Evolutionary conservation across 129 eudicot genomes (phyloP), one percentile per base, ranked within the genome.

Genomic region (Calendula officinalis): DNA sequence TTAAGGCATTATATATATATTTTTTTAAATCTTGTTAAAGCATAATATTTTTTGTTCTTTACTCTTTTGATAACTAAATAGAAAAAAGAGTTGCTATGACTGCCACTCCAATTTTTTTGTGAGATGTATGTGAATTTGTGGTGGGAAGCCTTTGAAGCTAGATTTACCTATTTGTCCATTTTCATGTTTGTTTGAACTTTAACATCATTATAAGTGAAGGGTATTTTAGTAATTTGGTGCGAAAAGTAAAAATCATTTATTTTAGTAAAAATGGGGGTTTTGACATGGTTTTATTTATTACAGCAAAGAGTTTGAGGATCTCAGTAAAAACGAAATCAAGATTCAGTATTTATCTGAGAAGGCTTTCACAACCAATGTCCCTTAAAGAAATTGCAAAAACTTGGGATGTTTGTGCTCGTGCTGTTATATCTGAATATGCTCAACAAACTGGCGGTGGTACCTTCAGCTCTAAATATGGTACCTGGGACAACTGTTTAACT

Each of bases 371-470:
- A 66, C 96, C 96, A 3, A 88, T 92, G 95, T 85, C 96, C 0
- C 83, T 92, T n/a, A 78, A 71, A 64, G 95, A 92, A 14, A 83
- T 88, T 52, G 99, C 96, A 15, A 83, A 70, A 68, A 92, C 87
- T n/a, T 92, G 99, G 99, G 99, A 92, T 71, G 71, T 70, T 53
- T 92, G 99, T 68, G 87, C 86, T 11, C 95, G 99, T 40, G 83
- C 86, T 9, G 92, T 92, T 48, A 79, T 92, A 32, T 72, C 95
- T 0, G 99, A 92, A 53, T 85, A 85, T 60, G 99, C 95, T n/a
- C 89, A 92, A 73, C 87, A 81, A 72, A 85, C 83, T 53, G 96
- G 99, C 10, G 99, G 96, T n/a, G 99, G 99, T 33, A 92, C 76
- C 65, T 92, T 92, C 82, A 88, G 99, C 86, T 88, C 96, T 10